Base-by-base conservation (phyloP, 257 asterid species). In the Primulina tabacum region DNA sequence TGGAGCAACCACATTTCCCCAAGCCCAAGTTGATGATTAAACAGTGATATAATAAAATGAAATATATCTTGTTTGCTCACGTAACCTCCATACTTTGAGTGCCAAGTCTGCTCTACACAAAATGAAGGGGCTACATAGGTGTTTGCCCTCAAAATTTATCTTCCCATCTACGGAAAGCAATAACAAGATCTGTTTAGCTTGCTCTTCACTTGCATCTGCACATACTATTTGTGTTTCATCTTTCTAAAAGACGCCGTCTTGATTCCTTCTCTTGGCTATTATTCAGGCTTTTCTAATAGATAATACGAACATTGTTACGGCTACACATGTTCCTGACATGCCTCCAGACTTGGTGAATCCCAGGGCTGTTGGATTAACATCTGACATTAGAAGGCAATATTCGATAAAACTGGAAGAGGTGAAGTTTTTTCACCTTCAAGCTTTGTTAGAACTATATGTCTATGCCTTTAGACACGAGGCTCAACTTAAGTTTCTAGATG, bases 321-420 rank as follows among this genome's bases (percentile, higher is more conserved):
- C 78, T 61, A 53, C 82, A 28, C 71, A 73, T 71, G 71, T 73
- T 73, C 83, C 79, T 68, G 87, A 81, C 74, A 64, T 75, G 70
- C 78, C 85, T 65, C 77, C 85, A 29, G 79, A 82, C 71, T 52
- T 81, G 74, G 84, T 85, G 21, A 81, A 79, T 66, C 80, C 90
- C 6, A 84, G 73, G 70, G 79, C 83, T 68, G 79, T 66, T 74
- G 96, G 88, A 74, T 64, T 86, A 56, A 80, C 83, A 57, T 73
- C 83, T 2, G 96, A 85, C 78, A 79, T 88, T 79, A 81, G 87
- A 88, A 86, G 83, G 78, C 95, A 88, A 85, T 92, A 80, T 70
- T 77, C 92, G 70, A 73, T 67, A 62, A 86, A 87, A 80, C 84
- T 88, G 70, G 87, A 85, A 77, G 91, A 90, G 96, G 98, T 92